These are phyloP conservation scores for Plasmopara halstedii DNA, from an alignment of 352 stramenopile species.

Conservation along the genomic window DNA sequence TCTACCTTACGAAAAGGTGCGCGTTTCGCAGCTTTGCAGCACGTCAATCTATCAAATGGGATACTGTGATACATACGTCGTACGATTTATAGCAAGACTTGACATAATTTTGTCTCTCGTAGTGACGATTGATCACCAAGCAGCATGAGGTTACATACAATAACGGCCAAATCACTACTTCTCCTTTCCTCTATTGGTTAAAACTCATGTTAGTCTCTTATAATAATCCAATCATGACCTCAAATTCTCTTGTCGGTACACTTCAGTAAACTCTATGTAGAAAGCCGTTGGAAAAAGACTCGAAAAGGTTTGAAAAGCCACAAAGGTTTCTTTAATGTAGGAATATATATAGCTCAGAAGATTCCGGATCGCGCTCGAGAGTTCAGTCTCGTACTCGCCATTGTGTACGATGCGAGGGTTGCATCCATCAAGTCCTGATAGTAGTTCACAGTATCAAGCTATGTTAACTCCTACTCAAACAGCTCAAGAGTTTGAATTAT, in stretches of 20 bases:
- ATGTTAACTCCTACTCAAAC: constrained; percentile 20
- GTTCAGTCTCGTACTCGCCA: constrained; percentile 4
- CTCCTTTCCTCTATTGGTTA: neutral
- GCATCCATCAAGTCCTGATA: neutral
- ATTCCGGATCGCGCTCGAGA: neutral
- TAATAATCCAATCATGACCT: constrained; percentile 6
- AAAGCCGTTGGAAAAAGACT: constrained; percentile 38
- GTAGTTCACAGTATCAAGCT: constrained; percentile 33
- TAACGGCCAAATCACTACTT: too few species aligned
- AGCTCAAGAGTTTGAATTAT: constrained; percentile 6
- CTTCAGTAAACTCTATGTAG: constrained; percentile 19
- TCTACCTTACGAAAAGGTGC: too few species aligned
- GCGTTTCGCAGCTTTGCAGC: too few species aligned
- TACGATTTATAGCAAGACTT: too few species aligned
- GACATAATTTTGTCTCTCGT: too few species aligned
- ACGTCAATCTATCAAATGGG: too few species aligned
- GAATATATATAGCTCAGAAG: neutral
- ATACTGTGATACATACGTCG: too few species aligned
- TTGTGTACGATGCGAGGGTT: neutral
- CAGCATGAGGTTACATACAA: too few species aligned
- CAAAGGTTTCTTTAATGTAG: neutral
- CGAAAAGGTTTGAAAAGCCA: constrained; percentile 19
- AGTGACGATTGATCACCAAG: too few species aligned
- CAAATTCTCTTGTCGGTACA: constrained; percentile 16
- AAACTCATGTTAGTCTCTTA: neutral